Percentiles rank a stretch among this genome's conserved stretches.
These are phyloP conservation scores for Cenococcum geophilum DNA, from an alignment of 495 filamentous ascomycete species.

Conservation along the genomic window DNA sequence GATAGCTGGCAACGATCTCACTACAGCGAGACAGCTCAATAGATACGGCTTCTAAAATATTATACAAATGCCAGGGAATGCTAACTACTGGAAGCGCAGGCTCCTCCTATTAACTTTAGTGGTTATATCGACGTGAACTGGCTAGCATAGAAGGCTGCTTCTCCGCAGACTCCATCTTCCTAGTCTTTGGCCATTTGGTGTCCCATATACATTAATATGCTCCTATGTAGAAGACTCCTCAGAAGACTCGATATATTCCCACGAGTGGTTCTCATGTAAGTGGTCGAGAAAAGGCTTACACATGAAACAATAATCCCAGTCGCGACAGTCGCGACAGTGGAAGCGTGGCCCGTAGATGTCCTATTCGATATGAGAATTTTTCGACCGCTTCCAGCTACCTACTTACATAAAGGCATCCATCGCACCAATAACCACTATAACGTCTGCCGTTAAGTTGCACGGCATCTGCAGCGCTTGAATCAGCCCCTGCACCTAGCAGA, in stretches of 20 bases:
- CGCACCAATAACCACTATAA: conserved; percentile 7
- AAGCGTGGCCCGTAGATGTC: conserved; percentile 13
- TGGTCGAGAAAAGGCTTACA: conserved; percentile 7
- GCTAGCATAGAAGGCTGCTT: too few relatives aligned
- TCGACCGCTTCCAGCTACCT: neutral
- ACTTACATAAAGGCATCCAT: conserved; percentile 14
- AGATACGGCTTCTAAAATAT: too few relatives aligned
- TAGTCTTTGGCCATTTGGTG: too few relatives aligned
- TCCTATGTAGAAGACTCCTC: too few relatives aligned
- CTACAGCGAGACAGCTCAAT: too few relatives aligned
- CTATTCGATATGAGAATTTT: neutral
- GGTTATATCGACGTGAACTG: too few relatives aligned
- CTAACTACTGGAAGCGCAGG: too few relatives aligned
- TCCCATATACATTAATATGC: too few relatives aligned
- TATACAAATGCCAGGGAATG: too few relatives aligned
- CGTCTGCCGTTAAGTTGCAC: conserved; percentile 1
- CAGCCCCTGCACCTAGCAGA: neutral
- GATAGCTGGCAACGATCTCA: too few relatives aligned
- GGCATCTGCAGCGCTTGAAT: neutral
- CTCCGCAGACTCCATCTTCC: too few relatives aligned
- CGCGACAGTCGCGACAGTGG: conserved; percentile 7
- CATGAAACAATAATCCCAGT: conserved; percentile 10
- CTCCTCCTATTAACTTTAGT: too few relatives aligned
- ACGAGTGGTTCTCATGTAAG: conserved; percentile 2
- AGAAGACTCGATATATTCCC: conserved; percentile 5